These are phyloP conservation scores for Coemansia sp. DNA, from an alignment of 192 early-diverging fungal genomes.

Conservation along the genomic window DNA sequence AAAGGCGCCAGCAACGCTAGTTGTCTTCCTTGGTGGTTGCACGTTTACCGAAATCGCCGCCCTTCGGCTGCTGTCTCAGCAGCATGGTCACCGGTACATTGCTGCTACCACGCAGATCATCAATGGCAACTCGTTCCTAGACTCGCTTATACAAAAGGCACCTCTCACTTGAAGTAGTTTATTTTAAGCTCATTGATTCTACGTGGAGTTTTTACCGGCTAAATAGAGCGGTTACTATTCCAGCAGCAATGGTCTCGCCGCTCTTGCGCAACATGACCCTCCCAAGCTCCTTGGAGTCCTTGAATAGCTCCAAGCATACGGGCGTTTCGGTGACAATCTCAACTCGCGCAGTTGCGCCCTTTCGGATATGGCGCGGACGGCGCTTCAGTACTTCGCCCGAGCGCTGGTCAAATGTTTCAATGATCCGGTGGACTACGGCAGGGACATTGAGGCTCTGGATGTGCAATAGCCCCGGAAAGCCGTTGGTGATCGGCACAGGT, in stretches of 20 bases:
- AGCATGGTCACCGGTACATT: slow-evolving; percentile 80
- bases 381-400: slow-evolving; percentile 87
- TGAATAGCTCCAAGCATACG: slow-evolving; percentile 85
- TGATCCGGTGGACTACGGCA: slow-evolving; percentile 74
- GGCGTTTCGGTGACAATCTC: slow-evolving; percentile 75
- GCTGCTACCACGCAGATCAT: slow-evolving; percentile 89
- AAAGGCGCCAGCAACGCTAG: slow-evolving; percentile 72
- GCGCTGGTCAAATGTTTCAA: slow-evolving; percentile 75
- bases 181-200: not conserved
- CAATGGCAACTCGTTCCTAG: slow-evolving; percentile 82
- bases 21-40: slow-evolving; percentile 97
- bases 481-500: slow-evolving; percentile 90
- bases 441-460: slow-evolving; percentile 84
- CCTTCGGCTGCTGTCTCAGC: slow-evolving; percentile 83
- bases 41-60: slow-evolving; percentile 93
- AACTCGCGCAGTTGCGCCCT: slow-evolving; percentile 77
- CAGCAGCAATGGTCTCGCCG: slow-evolving; percentile 88
- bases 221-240: slow-evolving; percentile 64
- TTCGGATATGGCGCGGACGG: slow-evolving; percentile 68
- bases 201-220: slow-evolving; percentile 23
- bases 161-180: not conserved
- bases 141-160: slow-evolving; percentile 49
- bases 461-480: slow-evolving; percentile 87
- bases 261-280: slow-evolving; percentile 85
- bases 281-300: slow-evolving; percentile 87